Conservation (phyloP, 2,329 filamentous ascomycete species). For the Xylaria arbuscula region DNA sequence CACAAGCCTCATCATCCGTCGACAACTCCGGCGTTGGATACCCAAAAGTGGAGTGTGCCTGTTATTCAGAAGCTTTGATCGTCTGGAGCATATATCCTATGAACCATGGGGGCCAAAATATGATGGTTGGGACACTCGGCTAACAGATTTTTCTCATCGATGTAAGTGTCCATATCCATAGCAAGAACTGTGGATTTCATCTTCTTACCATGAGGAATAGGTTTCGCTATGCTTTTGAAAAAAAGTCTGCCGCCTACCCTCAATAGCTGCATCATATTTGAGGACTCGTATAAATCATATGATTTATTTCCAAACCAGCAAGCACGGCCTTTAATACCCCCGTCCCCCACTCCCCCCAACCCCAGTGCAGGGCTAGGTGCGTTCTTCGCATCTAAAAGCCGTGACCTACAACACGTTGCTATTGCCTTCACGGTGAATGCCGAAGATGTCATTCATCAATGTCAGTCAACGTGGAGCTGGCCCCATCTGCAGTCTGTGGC, state of each 20-base stretch:
- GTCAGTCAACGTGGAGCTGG: not conserved
- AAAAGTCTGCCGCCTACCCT: not conserved
- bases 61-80: not conserved
- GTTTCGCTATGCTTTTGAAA: not conserved
- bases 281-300: not conserved
- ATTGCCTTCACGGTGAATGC: not conserved
- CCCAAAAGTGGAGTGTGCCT: too few relatives aligned
- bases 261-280: not conserved
- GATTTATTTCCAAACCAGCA: not conserved
- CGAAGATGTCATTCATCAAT: not conserved
- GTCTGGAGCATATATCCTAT: not conserved
- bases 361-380: not conserved
- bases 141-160: not conserved
- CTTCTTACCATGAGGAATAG: not conserved
- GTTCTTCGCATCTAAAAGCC: not conserved
- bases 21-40: not conserved
- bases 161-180: not conserved
- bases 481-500: not conserved
- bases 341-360: not conserved
- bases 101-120: not conserved
- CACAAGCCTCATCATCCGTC: not conserved
- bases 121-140: not conserved
- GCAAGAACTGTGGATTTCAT: not conserved
- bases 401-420: not conserved
- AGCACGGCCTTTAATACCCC: not conserved